Base-by-base conservation (phyloP, 1,139 yeast genomes). In the Lipomyces yarrowii region DNA sequence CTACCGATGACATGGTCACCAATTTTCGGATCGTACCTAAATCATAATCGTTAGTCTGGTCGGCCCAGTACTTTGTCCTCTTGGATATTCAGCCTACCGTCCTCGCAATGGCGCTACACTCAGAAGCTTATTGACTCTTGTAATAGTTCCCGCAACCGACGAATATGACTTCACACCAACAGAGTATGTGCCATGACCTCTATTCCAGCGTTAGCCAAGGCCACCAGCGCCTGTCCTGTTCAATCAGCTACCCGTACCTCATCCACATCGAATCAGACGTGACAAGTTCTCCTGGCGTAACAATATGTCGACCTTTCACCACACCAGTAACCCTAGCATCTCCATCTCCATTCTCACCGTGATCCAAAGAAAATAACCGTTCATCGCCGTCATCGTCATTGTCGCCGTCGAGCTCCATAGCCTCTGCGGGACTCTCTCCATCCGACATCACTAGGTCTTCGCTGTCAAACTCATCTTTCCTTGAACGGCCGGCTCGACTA, bases 191-290 rank as follows among this genome's bases (percentile, higher is more conserved):
- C 99, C 99, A 76, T 96, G 99, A 46, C 99, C 99, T 76, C 96
- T 59, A 30, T 18, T 10, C 10, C 13, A 39, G 35, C 37, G 33
- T 48, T 61, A 33, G 64, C 53, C 21, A 32, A 32, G 30, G 18
- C n/a, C 11, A 13, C 33, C 39, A 26, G 30, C 4, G 4, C 4
- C 2, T 4, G 2, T 26, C 2, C 11, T 10, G 26, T 18, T 46
- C 61, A 46, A 35, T 15, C 53, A 32, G 13, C 21, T 11, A 48
- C 21, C 33, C 64, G 8, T 35, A 70, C 68, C 72, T 86, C 99
- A 96, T 96, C 98, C 98, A 94, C 4, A 89, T 85, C 7, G 97
- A 92, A 74, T 96, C 99, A 73, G 90, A 96, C 0, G 99, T 94
- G 21, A 96, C 91, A 64, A 93, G 80, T 76, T 96, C 98, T n/a